Evolutionary conservation across 345 rosid genomes (phyloP).

Genomic region (Arabis alpina): DNA sequence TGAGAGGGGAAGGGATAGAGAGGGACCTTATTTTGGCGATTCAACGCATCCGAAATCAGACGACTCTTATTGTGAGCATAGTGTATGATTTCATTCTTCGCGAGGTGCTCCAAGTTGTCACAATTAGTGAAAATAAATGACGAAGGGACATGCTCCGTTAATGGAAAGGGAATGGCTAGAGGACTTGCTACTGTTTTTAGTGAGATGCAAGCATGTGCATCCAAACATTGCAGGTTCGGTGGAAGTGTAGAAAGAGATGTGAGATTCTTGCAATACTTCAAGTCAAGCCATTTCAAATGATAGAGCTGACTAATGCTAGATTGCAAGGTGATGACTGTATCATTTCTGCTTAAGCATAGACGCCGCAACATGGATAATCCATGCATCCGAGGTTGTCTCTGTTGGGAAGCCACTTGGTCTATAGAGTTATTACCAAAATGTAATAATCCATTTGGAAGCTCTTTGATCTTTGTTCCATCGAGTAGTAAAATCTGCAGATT

Average conservation of each 20-base stretch:
- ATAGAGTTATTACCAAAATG: not conserved
- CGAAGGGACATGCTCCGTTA: not conserved
- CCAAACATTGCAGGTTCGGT: too few relatives aligned
- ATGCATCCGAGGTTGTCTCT: not conserved
- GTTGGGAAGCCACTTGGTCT: not conserved
- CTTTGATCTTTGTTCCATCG: not conserved
- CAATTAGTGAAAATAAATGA: conserved; percentile 26
- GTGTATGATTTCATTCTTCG: conserved; percentile 19
- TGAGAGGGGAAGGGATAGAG: not conserved
- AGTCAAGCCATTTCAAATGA: conserved; percentile 15
- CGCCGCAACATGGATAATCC: not conserved
- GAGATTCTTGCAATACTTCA: conserved; percentile 16
- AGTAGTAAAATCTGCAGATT: conserved; percentile 6
- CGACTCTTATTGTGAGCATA: conserved; percentile 12
- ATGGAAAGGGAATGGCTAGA: not conserved
- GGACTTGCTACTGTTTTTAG: not conserved
- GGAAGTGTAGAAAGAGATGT: not conserved
- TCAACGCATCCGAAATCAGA: not conserved
- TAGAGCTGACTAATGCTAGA: conserved; percentile 3
- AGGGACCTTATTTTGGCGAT: not conserved
- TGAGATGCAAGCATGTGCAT: too few relatives aligned
- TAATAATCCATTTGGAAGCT: not conserved
- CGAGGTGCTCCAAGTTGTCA: conserved; percentile 1
- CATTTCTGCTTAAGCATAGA: conserved; percentile 13
- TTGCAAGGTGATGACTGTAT: not conserved